A percentile compares a stretch with the other conserved stretches of the same genome.
Conservation (phyloP, 176 grass and related monocot genomes). For the Musa acuminata region DNA sequence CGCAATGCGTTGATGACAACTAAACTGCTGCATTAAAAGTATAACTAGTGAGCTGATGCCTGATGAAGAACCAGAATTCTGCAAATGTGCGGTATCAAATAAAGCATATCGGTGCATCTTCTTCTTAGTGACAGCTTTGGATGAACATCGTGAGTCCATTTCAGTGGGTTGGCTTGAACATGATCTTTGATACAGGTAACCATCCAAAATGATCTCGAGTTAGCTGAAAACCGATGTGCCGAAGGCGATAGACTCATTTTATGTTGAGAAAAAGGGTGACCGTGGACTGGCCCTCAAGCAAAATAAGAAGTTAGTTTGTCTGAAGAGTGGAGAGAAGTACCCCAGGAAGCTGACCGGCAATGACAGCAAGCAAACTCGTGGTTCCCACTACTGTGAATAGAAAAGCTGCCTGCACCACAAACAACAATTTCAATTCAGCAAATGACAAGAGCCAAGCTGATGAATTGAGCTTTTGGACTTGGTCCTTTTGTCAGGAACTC, state of each 20-base stretch:
- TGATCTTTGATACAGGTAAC: background rate
- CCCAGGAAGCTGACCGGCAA: conserved; percentile 85
- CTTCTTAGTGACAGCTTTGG: background rate
- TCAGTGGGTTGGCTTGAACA: background rate
- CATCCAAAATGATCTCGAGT: too few relatives aligned
- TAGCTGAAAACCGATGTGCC: too few relatives aligned
- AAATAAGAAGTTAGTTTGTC: background rate
- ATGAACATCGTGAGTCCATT: background rate
- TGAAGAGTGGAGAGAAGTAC: conserved; percentile 28
- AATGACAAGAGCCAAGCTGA: background rate
- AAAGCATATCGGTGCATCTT: background rate
- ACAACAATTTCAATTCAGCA: background rate
- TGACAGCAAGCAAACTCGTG: conserved; percentile 64
- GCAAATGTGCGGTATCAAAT: background rate
- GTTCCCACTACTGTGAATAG: conserved; percentile 76
- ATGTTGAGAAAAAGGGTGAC: background rate
- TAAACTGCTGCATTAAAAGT: background rate
- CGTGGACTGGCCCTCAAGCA: background rate
- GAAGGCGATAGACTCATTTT: background rate
- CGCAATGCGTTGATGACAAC: too few relatives aligned
- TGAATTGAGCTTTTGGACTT: too few relatives aligned
- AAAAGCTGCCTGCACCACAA: conserved; percentile 62
- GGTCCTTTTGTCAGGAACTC: too few relatives aligned
- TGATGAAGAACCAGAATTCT: background rate
- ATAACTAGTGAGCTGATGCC: background rate